Conservation (phyloP, 2,329 filamentous ascomycete species). For the Penicillium sp. region DNA sequence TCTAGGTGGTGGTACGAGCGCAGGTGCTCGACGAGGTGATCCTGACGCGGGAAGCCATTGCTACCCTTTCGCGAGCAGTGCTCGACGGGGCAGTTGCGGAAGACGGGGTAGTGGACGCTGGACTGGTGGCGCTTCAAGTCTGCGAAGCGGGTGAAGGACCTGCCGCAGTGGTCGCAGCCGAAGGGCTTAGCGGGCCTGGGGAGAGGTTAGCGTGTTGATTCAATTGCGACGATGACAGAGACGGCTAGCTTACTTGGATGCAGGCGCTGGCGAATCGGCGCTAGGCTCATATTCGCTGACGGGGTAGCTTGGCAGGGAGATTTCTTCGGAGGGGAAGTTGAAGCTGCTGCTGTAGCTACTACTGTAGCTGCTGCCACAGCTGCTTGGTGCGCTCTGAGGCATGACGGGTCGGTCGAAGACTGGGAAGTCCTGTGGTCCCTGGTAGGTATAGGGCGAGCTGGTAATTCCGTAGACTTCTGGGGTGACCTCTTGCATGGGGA, state of each 20-base stretch:
- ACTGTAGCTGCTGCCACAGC: constrained; percentile 17
- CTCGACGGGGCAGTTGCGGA: constrained; percentile 44
- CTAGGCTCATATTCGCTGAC: constrained; percentile 12
- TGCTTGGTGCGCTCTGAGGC: constrained; percentile 26
- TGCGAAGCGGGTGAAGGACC: constrained; percentile 47
- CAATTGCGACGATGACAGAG: background rate
- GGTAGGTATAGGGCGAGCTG: constrained; percentile 21
- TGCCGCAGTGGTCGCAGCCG: constrained; percentile 33
- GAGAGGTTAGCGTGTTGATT: constrained; percentile 4
- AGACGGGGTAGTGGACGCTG: constrained; percentile 46
- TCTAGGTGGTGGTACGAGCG: constrained; percentile 54
- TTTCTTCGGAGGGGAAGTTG: constrained; percentile 17
- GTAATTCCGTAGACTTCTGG: constrained; percentile 20
- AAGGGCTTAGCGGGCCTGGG: constrained; percentile 33
- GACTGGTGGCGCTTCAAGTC: constrained; percentile 51
- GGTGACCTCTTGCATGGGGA: constrained; percentile 15
- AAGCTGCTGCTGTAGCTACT: constrained; percentile 13
- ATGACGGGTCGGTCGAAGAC: constrained; percentile 25
- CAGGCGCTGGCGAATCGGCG: constrained; percentile 19
- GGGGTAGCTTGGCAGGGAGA: constrained; percentile 17
- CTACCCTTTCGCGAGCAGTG: constrained; percentile 47
- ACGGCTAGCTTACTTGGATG: constrained; percentile 24
- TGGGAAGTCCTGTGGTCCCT: constrained; percentile 10
- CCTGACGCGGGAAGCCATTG: constrained; percentile 54
- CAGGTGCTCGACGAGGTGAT: constrained; percentile 58